Conservation (phyloP, 495 filamentous ascomycete species). For the Xylaria palmicola region DNA sequence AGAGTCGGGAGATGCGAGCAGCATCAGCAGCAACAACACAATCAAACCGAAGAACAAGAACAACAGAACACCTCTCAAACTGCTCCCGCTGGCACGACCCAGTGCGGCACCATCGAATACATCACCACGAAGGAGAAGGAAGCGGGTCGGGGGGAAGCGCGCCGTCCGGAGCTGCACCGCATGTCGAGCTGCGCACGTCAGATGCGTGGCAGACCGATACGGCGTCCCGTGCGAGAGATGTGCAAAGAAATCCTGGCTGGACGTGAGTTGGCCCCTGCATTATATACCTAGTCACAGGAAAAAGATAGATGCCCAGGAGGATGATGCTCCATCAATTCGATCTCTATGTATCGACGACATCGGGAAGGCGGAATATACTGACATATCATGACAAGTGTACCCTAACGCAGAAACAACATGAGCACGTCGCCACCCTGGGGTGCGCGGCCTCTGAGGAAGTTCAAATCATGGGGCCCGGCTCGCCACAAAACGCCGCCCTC, state of each 20-base stretch:
- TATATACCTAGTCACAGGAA: no score
- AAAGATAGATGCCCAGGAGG: no score
- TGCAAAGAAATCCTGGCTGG: constrained; percentile 6
- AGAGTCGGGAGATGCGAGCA: background rate
- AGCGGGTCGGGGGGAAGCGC: constrained; percentile 8
- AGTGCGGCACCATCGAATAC: background rate
- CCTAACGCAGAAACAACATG: constrained; percentile 1
- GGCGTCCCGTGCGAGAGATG: constrained; percentile 16
- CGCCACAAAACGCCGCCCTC: background rate
- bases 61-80: constrained; percentile 10
- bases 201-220: constrained; percentile 17
- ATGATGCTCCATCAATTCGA: no score
- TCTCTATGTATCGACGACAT: background rate
- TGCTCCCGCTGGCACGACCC: background rate
- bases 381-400: constrained; percentile 1
- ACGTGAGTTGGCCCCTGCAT: constrained; percentile 10
- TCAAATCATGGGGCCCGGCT: background rate
- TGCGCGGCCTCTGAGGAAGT: background rate
- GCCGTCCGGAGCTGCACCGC: constrained; percentile 9
- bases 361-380: background rate
- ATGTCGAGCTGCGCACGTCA: constrained; percentile 13
- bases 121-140: background rate
- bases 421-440: background rate
- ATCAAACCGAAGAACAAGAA: background rate
- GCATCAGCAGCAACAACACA: background rate